Evolutionary conservation across 306 rosid species (phyloP).

Genomic region (Potentilla sterilis): DNA sequence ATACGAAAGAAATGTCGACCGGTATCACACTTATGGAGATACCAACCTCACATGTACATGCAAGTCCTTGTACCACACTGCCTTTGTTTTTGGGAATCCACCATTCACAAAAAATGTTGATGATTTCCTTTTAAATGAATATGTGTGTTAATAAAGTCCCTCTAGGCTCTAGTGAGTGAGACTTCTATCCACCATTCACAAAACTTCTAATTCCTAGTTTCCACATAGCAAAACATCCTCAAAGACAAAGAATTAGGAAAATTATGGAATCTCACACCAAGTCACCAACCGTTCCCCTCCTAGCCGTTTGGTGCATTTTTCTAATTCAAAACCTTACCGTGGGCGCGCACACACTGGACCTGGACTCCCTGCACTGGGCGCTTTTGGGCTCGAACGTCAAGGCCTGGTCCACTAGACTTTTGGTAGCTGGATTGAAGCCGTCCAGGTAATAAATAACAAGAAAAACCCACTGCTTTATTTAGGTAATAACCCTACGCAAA

Average conservation of each 20-base stretch:
- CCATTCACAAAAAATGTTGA: no score
- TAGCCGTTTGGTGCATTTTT: constrained; percentile 1
- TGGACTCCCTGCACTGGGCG: background rate
- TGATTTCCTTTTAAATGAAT: no score
- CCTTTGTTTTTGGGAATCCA: no score
- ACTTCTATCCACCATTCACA: background rate
- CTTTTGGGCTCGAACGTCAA: background rate
- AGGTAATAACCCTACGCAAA: background rate
- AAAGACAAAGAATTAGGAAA: background rate
- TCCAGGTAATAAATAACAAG: background rate
- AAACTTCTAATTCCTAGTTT: background rate
- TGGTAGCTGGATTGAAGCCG: background rate
- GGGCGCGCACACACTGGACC: background rate
- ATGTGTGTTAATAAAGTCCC: no score
- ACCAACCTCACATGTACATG: no score
- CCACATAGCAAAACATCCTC: background rate
- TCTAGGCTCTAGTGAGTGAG: background rate
- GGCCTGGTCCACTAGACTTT: constrained; percentile 2
- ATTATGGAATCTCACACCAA: background rate
- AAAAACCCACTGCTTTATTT: background rate
- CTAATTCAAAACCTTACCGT: background rate
- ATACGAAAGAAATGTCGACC: background rate
- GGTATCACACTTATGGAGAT: no score
- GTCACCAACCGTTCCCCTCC: background rate
- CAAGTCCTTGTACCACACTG: background rate